phyloP scores from a whole-genome alignment of 192 early-diverging fungal species.

The Ambispora gerdemannii region DNA sequence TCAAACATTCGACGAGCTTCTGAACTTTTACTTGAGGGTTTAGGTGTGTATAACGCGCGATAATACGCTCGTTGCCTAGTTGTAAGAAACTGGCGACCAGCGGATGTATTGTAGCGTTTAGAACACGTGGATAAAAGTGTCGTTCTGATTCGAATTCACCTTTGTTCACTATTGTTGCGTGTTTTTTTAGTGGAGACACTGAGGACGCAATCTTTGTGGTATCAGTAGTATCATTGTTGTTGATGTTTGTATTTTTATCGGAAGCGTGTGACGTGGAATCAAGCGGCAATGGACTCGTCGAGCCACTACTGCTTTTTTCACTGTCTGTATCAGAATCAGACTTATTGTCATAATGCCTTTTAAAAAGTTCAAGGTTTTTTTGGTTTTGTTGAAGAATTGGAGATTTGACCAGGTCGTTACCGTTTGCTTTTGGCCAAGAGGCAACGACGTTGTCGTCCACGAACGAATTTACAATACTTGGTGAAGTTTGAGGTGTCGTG shows the following conservation, averaged over 20 bases:
- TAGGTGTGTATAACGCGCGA: conserved; percentile 80
- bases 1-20: conserved; percentile 57
- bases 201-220: neutral
- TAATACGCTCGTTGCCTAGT: conserved; percentile 85
- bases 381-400: too few species aligned
- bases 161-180: conserved; percentile 35
- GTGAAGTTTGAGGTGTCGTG: too few species aligned
- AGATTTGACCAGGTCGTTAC: too few species aligned
- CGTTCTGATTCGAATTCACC: conserved; percentile 78
- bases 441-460: too few species aligned
- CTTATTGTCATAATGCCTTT: neutral
- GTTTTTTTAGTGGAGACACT: neutral
- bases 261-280: neutral
- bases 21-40: conserved; percentile 76
- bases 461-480: too few species aligned
- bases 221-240: neutral
- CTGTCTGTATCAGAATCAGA: conserved; percentile 7
- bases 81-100: conserved; percentile 80
- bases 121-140: conserved; percentile 85
- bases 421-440: too few species aligned
- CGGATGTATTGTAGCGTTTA: conserved; percentile 87
- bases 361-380: too few species aligned
- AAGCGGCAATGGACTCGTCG: neutral
- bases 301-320: neutral
- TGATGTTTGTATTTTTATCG: neutral